phyloP scores from a whole-genome alignment of 31 red algal genomes.

The Odonthalia washingtoniensis region DNA sequence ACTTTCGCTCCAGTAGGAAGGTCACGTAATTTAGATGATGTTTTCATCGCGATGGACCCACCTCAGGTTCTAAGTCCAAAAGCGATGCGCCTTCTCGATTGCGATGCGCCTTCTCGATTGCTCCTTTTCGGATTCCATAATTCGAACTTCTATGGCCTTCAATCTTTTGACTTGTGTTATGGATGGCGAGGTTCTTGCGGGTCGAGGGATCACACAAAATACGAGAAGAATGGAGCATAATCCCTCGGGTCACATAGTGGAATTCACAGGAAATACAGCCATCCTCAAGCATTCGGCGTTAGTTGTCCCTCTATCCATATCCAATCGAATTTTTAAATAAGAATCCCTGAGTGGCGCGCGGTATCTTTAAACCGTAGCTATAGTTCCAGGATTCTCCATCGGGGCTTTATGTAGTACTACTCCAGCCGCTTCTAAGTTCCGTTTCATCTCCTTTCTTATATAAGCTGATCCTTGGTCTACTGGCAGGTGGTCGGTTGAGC shows the following conservation, averaged over 20 bases:
- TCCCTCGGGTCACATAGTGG: neutral
- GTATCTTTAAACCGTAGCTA: conserved; percentile 24
- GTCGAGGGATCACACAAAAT: neutral
- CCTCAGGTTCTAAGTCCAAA: neutral
- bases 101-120: too few species aligned
- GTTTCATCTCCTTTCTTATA: too few species aligned
- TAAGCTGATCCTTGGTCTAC: too few species aligned
- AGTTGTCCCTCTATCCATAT: neutral
- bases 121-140: neutral
- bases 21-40: neutral
- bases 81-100: neutral
- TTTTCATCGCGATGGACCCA: neutral
- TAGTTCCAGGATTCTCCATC: conserved; percentile 28
- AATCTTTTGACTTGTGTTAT: neutral
- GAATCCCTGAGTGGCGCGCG: neutral
- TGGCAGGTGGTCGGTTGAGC: too few species aligned
- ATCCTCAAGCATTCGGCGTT: neutral
- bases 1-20: neutral
- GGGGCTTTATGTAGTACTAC: neutral
- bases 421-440: too few species aligned
- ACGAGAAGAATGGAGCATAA: neutral
- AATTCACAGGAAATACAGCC: neutral
- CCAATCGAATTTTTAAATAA: neutral
- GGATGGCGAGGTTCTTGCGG: neutral
- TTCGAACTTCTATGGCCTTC: neutral